Conservation (phyloP, 495 filamentous ascomycete species). For the Aspergillus steynii region DNA sequence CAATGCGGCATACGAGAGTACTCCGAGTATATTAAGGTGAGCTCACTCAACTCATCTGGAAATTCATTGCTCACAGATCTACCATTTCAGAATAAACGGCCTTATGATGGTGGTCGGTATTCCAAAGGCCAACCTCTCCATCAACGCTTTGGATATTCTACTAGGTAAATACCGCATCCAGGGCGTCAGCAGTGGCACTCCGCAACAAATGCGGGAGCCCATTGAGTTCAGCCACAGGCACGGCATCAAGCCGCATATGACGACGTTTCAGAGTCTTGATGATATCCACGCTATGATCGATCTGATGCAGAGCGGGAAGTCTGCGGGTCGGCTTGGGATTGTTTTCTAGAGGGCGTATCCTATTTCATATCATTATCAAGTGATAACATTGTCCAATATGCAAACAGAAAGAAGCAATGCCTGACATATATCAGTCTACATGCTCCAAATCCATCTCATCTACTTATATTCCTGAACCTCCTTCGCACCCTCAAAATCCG, state of each 20-base stretch:
- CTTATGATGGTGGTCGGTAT: constrained; percentile 14
- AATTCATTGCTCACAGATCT: too few species aligned
- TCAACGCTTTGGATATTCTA: constrained; percentile 16
- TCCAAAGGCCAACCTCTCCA: constrained; percentile 10
- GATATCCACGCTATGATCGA: constrained; percentile 14
- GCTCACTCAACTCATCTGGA: too few species aligned
- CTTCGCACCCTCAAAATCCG: constrained; percentile 15
- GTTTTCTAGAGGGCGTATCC: not conserved
- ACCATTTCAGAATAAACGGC: constrained; percentile 7
- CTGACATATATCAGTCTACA: too few species aligned
- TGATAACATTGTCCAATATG: too few species aligned
- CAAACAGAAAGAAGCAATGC: too few species aligned
- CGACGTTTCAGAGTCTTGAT: constrained; percentile 7
- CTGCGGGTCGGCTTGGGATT: constrained; percentile 13
- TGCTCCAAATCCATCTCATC: not conserved
- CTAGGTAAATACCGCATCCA: constrained; percentile 14
- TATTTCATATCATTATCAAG: too few species aligned
- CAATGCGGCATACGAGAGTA: constrained; percentile 9
- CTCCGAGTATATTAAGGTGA: constrained; percentile 11
- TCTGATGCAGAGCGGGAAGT: constrained; percentile 12
- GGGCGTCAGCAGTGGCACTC: constrained; percentile 16
- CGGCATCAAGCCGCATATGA: constrained; percentile 16
- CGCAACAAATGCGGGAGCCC: constrained; percentile 15
- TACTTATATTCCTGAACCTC: constrained; percentile 3
- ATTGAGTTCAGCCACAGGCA: constrained; percentile 19